Evolutionary conservation across 2,329 filamentous ascomycete species (phyloP), one percentile per base, ranked within the genome.

Genomic region (Atkinsonella texensis): DNA sequence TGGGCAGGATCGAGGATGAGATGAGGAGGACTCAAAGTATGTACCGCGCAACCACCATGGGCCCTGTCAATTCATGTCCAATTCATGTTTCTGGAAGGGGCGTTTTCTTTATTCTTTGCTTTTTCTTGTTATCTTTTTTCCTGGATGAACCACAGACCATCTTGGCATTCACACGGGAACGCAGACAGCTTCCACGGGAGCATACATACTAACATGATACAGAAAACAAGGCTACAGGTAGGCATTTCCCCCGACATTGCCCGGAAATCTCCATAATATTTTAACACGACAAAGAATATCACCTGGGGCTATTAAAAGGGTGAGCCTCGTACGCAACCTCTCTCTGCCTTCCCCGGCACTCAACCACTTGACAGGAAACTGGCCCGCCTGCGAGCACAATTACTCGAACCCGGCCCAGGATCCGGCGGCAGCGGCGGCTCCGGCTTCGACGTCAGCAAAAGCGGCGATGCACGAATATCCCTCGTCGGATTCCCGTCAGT

Each of bases 221-320:
- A 95, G 91, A 98, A 73, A 98, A 98, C 67, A 98, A 98, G 81
- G 91, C 91, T 54, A 98, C 93, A 69, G 89, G 91, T 96, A 82
- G 63, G 84, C 46, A 18, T 50, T 9, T 8, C 12, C 35, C 11
- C 4, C 18, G 17, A 33, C 15, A 31, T 18, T 11, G n/a, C 31
- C 13, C 20, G 10, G 17, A n/a, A 31, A n/a, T 28, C 3, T 40
- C 39, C 18, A 28, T 15, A 45, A 8, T 7, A 7, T 8, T 28
- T 57, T 62, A 49, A 62, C 54, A 41, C 33, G 43, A 46, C 43
- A 53, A 57, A 96, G 93, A 98, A 77, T 97, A 98, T 73, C 93
- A 98, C 77, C 77, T 98, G 70, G 93, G 93, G 75, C 79, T 98
- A 60, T 74, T 98, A 57, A 98, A 98, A 81, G 93, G 93, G 90